Evolutionary conservation across 2,329 filamentous ascomycete species (phyloP), one percentile per base, ranked within the genome.

Genomic region (Aspergillus sp.): DNA sequence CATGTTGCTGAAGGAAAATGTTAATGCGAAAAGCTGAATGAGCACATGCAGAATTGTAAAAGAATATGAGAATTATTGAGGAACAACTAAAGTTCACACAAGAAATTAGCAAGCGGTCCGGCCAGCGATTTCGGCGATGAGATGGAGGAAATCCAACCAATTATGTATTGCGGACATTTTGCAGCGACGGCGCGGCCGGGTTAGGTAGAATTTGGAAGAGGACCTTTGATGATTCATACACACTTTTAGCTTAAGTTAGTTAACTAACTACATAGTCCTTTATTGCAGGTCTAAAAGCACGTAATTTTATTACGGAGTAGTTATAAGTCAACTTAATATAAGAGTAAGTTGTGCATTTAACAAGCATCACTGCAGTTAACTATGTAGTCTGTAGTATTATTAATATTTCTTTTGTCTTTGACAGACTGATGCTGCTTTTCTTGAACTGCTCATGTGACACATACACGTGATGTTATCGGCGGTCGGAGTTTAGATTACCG

Each of bases 1-100:
- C 75, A 77, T 77, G 39, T 41, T 66, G 57, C 46, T 49, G 41
- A 57, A 44, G 24, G 55, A 57, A 53, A 39, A 52, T 14, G 19
- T 14, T 37, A n/a, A 44, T 39, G 35, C 33, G 9, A 39, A 52
- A 47, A 15, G 35, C 12, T 17, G 27, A 23, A 24, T 19, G 23
- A 15, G 14, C 14, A n/a, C 17, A 24, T 40, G 48, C 21, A 27
- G n/a, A 31, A 15, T 44, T 27, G 11, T 39, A 14, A 45, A 41
- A 50, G n/a, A 51, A 49, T 35, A 37, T 23, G 12, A 3, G 37
- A 47, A 51, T 47, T 47, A 27, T 31, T 41, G 53, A 40, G 15
- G n/a, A n/a, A 39, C 5, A 19, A 12, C 19, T 24, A 21, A 21
- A 39, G 48, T 51, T 35, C 6, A 6, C 17, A 55, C 19, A 24